A percentile compares a stretch with the other conserved stretches of the same genome.
Evolutionary conservation across 1,284 basidiomycete genomes (phyloP).

Genomic region (Earliella scabrosa): DNA sequence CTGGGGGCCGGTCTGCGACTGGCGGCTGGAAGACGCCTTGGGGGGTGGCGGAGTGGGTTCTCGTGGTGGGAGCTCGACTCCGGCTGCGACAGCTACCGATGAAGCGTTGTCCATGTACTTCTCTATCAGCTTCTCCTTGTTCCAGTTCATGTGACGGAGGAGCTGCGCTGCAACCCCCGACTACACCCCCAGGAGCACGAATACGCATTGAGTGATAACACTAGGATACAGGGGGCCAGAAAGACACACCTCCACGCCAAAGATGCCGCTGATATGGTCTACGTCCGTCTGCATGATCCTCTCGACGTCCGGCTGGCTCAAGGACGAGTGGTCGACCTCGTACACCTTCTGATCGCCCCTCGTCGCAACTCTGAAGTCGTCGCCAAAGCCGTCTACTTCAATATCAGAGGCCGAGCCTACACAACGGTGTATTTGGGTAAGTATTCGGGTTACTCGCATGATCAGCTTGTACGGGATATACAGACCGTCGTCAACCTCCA

Average conservation of each 20-base stretch:
- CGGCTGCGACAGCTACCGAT: conserved; percentile 73
- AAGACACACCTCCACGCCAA: conserved; percentile 73
- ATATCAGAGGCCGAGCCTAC: conserved; percentile 58
- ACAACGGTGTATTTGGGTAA: conserved; percentile 5
- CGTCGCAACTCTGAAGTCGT: conserved; percentile 60
- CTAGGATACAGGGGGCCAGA: background rate
- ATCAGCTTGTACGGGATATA: conserved; percentile 15
- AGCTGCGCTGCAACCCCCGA: conserved; percentile 72
- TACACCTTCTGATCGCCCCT: conserved; percentile 72
- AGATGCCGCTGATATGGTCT: conserved; percentile 83
- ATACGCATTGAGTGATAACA: background rate
- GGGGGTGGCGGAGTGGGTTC: conserved; percentile 29
- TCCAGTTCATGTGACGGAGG: conserved; percentile 90
- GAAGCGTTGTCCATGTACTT: conserved; percentile 91
- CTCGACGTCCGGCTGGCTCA: conserved; percentile 75
- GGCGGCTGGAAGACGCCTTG: conserved; percentile 28
- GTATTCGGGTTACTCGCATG: conserved; percentile 5
- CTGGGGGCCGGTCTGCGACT: conserved; percentile 28
- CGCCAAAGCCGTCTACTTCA: conserved; percentile 64
- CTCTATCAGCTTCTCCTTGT: conserved; percentile 95
- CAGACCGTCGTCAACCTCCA: conserved; percentile 54
- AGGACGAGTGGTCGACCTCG: conserved; percentile 79
- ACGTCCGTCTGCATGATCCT: conserved; percentile 78
- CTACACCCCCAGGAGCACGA: conserved; percentile 23
- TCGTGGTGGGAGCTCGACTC: conserved; percentile 45